Evolutionary conservation across 257 asterid species (phyloP).

Genomic region (Fraxinus quadrangulata): DNA sequence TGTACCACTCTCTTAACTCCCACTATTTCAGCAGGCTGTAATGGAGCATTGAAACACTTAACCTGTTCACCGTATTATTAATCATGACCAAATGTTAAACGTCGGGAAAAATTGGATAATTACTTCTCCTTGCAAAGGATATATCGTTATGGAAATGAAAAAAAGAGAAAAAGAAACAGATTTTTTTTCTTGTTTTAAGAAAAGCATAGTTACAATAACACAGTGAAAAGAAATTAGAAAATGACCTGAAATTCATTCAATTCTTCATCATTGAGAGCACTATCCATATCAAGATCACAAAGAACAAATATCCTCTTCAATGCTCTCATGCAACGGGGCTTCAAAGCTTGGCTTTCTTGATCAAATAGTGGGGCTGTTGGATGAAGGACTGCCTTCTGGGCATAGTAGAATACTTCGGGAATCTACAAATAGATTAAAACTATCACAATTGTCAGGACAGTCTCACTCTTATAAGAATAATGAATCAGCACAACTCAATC

Average conservation of each 20-base stretch:
- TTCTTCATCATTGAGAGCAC: constrained; percentile 82
- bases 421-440: constrained; percentile 50
- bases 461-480: constrained; percentile 1
- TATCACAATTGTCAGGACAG: constrained; percentile 20
- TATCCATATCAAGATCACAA: constrained; percentile 94
- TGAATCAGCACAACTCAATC: constrained; percentile 20
- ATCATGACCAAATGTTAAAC: constrained; percentile 1
- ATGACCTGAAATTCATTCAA: constrained; percentile 91
- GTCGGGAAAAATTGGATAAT: not conserved
- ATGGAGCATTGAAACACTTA: constrained; percentile 86
- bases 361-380: constrained; percentile 95
- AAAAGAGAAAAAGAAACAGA: constrained; percentile 10
- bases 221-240: constrained; percentile 15
- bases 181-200: not conserved
- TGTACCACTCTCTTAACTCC: constrained; percentile 87
- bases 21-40: constrained; percentile 85
- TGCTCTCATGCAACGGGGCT: constrained; percentile 88
- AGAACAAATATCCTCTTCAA: constrained; percentile 81
- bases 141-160: constrained; percentile 19
- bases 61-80: constrained; percentile 52
- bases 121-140: not conserved
- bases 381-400: constrained; percentile 98
- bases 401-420: constrained; percentile 87
- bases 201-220: not conserved
- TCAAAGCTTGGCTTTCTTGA: constrained; percentile 78